Evolutionary conservation across 2,329 filamentous ascomycete genomes (phyloP), one percentile per base, ranked within the genome.

Genomic region (Penicillium sp.): DNA sequence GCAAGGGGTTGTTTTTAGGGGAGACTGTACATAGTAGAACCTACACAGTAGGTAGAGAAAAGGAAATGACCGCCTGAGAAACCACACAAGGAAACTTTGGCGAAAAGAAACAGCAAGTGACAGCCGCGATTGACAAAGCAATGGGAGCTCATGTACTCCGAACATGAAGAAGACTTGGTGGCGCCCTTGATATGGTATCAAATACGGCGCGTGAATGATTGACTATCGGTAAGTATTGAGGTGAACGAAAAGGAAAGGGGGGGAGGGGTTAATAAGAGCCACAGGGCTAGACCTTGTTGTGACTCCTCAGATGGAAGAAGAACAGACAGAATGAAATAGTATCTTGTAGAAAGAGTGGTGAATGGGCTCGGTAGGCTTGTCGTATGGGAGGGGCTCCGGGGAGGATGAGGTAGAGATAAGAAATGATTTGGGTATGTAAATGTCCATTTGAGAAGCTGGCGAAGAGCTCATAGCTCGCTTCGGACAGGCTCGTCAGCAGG

Each of bases 401-500:
- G 19, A 22, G 19, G 19, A 22, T 22, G 19, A 22, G 35, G 19
- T 38, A n/a, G 14, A 3, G 51, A 35, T 7, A 7, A 35, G n/a
- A 22, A 8, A 22, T 10, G 2, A 35, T 26, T 19, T 14, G 4
- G 49, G 48, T 37, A 37, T 22, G 49, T 14, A 25, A 52, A 10
- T 30, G 49, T 16, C 22, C 19, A 53, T 4, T 35, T 48, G 30
- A 11, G 22, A 33, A 19, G n/a, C 7, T 30, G 26, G 19, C 6
- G 40, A 26, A 28, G 16, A 25, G 16, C 38, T 66, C 54, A 73
- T 38, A 75, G 63, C 35, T 75, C 72, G 13, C 65, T 63, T 37
- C 62, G 68, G 37, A 65, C 43, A 6, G 63, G 52, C n/a, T 69
- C 65, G 2, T 68, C 56, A 5, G 61, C 59, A 11, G 65, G 51